Evolutionary conservation across 306 rosid species (phyloP).

Genomic region (Abrus precatorius): DNA sequence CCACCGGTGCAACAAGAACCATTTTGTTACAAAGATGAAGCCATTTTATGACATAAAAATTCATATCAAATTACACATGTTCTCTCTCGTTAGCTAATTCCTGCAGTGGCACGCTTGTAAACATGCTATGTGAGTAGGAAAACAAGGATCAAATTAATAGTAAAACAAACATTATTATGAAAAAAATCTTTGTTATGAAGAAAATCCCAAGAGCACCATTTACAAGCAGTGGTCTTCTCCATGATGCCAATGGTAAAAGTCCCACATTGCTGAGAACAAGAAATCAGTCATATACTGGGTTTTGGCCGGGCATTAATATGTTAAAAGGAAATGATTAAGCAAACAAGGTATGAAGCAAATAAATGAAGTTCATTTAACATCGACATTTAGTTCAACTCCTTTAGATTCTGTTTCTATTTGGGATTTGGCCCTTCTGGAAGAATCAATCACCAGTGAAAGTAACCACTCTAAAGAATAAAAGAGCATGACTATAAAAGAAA

Average conservation of each 20-base stretch:
- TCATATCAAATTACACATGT: constrained; percentile 38
- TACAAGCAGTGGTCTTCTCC: constrained; percentile 61
- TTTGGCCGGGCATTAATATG: background rate
- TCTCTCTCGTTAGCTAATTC: constrained; percentile 47
- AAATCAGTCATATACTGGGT: constrained; percentile 24
- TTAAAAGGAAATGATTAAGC: background rate
- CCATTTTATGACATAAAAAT: background rate
- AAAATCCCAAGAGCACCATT: constrained; percentile 67
- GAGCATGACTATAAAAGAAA: no score
- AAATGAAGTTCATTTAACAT: no score
- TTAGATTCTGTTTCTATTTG: background rate
- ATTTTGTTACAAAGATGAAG: constrained; percentile 1
- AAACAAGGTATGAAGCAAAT: constrained; percentile 8
- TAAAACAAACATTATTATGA: constrained; percentile 56
- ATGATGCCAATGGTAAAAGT: constrained; percentile 40
- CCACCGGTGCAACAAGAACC: constrained; percentile 60
- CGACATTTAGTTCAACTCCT: no score
- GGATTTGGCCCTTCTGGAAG: background rate
- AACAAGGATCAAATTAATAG: constrained; percentile 64
- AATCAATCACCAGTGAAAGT: background rate
- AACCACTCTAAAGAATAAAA: background rate
- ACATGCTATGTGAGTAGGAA: constrained; percentile 59
- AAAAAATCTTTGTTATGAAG: constrained; percentile 55
- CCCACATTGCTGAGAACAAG: constrained; percentile 46
- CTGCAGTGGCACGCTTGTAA: constrained; percentile 37